Base-by-base conservation (phyloP, 2,329 filamentous ascomycete species). In the Taxawa tesnikishii region DNA sequence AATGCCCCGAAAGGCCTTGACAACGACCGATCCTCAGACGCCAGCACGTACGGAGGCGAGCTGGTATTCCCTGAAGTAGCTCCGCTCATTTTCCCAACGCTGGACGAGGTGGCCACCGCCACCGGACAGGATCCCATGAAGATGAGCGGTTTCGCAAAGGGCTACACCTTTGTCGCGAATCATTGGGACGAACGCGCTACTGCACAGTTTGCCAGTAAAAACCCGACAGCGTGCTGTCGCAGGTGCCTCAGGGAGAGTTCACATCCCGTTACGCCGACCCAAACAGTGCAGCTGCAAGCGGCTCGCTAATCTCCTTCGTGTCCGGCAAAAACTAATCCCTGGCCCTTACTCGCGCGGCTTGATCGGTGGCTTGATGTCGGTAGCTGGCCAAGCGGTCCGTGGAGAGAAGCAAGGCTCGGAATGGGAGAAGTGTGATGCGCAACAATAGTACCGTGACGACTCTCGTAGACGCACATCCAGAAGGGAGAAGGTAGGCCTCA, bases 191-290 rank as follows among this genome's bases (percentile, higher is more conserved):
- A 28, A n/a, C 29, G 28, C 15, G 28, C 33, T 3, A 25, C 19
- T 6, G 33, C 33, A 12, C 17, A 29, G 29, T 35, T 28, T 24
- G 33, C 29, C 7, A 23, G 28, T 28, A 12, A 31, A 15, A 35
- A 35, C 12, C 33, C 33, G 16, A 31, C 12, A 30, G 27, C 10
- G 24, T 23, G 3, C 23, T 35, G 4, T 24, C 28, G n/a, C n/a
- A 27, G 16, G 28, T 26, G 12, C 33, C 11, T 13, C 27, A 15
- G 12, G n/a, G 6, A 13, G 26, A 9, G 28, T 25, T 59, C 55
- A 11, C 40, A 46, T 67, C 62, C 4, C 55, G 63, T 14, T 68
- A 63, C 40, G 58, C 60, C 6, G 67, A 73, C 38, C 67, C 68
- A 1, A 65, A 59, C 37, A 61, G 70, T 38, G 56, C 66, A 1